phyloP scores from a whole-genome alignment of 2,329 filamentous ascomycete genomes.

The Malbranchea zuffiana region DNA sequence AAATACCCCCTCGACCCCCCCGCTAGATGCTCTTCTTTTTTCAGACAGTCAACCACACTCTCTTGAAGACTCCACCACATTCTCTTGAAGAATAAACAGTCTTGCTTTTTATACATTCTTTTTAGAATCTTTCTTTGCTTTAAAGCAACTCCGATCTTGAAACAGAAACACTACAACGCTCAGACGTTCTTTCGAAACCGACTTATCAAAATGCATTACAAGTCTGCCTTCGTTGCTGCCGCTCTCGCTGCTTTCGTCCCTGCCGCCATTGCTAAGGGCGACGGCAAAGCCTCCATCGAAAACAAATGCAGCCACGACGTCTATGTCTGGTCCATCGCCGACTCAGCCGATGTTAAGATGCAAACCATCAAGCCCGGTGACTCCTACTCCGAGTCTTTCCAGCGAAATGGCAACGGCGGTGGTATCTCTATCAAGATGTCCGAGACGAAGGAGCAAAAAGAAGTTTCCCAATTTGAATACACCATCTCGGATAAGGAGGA shows the following conservation, averaged over 20 bases:
- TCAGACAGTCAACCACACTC: no score
- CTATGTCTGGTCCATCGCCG: slow-evolving; percentile 34
- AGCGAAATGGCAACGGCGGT: slow-evolving; percentile 29
- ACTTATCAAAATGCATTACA: slow-evolving; percentile 28
- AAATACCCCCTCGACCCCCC: slow-evolving; percentile 12
- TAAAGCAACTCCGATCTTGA: no score
- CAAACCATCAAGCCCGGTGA: slow-evolving; percentile 27
- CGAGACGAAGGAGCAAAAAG: slow-evolving; percentile 21
- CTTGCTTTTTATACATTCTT: slow-evolving; percentile 9
- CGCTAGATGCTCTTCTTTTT: slow-evolving; percentile 1
- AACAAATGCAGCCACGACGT: slow-evolving; percentile 30
- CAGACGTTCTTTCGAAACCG: neutral
- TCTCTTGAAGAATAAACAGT: slow-evolving; percentile 10
- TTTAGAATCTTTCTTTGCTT: neutral
- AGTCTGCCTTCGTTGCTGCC: slow-evolving; percentile 25
- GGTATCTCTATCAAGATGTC: slow-evolving; percentile 36
- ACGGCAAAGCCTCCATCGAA: slow-evolving; percentile 25
- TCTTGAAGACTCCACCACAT: slow-evolving; percentile 7
- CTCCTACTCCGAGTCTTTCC: slow-evolving; percentile 27
- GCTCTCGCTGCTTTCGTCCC: slow-evolving; percentile 24
- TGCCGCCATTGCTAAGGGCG: slow-evolving; percentile 21
- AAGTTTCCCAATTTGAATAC: slow-evolving; percentile 37
- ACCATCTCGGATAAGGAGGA: slow-evolving; percentile 20
- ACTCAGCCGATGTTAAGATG: slow-evolving; percentile 25
- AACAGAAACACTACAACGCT: no score